A percentile compares a stretch with the other conserved stretches of the same genome.
These are phyloP conservation scores for Neurospora sp. DNA, from an alignment of 495 filamentous ascomycete genomes.

Conservation along the genomic window DNA sequence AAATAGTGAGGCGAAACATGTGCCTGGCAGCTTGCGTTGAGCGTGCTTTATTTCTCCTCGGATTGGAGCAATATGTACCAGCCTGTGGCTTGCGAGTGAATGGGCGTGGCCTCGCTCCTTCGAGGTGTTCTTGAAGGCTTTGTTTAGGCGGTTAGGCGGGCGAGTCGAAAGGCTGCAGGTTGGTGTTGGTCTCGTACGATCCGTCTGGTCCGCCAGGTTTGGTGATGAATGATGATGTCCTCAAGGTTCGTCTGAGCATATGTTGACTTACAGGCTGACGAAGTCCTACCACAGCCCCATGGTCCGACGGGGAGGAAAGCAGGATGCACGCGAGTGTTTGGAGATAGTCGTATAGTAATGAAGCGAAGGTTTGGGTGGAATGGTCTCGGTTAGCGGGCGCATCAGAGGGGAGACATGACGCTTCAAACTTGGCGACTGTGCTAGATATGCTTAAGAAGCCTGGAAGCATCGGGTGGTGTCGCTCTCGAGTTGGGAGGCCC, in stretches of 20 bases:
- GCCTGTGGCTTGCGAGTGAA: neutral
- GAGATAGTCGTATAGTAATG: neutral
- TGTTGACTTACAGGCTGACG: neutral
- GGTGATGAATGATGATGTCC: neutral
- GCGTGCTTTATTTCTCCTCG: neutral
- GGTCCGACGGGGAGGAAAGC: neutral
- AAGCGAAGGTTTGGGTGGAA: neutral
- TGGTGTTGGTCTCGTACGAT: neutral
- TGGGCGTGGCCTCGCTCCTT: neutral
- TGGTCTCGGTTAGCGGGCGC: neutral
- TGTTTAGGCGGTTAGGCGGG: neutral
- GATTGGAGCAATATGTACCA: neutral
- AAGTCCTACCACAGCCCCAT: neutral
- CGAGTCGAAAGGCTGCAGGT: neutral
- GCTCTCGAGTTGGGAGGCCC: neutral
- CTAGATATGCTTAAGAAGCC: neutral
- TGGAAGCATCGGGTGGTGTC: neutral
- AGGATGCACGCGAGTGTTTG: neutral
- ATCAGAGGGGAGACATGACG: neutral
- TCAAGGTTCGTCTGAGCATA: neutral
- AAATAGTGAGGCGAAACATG: neutral
- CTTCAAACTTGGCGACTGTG: neutral
- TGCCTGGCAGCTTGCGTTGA: neutral
- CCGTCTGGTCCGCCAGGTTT: neutral
- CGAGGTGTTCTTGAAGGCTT: neutral